Evolutionary conservation across 441 rosid species (phyloP).

Genomic region (Macaranga tanarius): DNA sequence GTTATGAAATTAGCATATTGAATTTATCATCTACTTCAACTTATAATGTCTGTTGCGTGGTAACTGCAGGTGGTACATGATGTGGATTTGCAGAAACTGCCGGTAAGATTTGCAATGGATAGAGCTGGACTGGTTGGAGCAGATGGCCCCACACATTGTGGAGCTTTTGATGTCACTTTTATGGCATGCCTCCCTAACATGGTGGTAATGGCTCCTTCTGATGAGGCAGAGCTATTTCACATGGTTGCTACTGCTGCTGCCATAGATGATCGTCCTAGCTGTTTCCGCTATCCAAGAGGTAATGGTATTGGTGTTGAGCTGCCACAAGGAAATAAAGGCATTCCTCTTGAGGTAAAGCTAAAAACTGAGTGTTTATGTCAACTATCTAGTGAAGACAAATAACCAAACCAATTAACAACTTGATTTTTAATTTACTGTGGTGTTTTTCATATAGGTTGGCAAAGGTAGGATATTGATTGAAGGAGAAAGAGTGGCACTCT

Average conservation of each 20-base stretch:
- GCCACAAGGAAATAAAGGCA: conserved; percentile 83
- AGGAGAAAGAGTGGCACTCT: conserved; percentile 83
- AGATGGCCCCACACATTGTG: conserved; percentile 95
- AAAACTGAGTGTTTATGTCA: background rate
- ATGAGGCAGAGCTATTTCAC: conserved; percentile 93
- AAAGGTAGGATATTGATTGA: conserved; percentile 76
- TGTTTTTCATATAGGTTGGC: conserved; percentile 54
- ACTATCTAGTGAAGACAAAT: background rate
- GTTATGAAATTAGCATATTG: background rate
- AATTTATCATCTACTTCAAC: background rate
- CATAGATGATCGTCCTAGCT: conserved; percentile 88
- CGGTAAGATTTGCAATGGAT: conserved; percentile 96
- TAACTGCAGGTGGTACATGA: conserved; percentile 84
- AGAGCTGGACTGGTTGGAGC: conserved; percentile 97
- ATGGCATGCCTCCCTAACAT: conserved; percentile 98
- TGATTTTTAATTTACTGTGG: background rate
- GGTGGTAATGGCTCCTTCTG: conserved; percentile 98
- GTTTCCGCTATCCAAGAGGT: conserved; percentile 95
- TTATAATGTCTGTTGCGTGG: conserved; percentile 7
- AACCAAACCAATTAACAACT: background rate
- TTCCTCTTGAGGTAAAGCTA: conserved; percentile 63
- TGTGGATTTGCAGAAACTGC: conserved; percentile 88
- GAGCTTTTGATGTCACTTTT: conserved; percentile 86
- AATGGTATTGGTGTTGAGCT: conserved; percentile 79
- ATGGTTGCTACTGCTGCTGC: conserved; percentile 95